These are phyloP conservation scores for Conticribra weissflogii DNA, from an alignment of 108 stramenopile species.

Conservation along the genomic window DNA sequence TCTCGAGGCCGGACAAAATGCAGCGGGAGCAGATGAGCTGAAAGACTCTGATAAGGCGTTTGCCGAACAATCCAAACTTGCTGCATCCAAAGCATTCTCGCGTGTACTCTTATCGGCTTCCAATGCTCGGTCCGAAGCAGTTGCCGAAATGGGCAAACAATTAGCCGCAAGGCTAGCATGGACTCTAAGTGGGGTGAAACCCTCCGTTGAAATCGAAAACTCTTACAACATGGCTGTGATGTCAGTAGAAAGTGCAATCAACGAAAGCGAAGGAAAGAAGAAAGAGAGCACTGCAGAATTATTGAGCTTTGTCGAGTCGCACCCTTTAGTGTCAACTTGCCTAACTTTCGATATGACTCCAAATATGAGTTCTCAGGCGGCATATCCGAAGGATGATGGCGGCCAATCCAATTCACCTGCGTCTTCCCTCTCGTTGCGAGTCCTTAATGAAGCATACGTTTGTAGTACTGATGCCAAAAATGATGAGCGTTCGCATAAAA, in stretches of 20 bases:
- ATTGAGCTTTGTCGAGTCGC: slow-evolving; percentile 42
- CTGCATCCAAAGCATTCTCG: slow-evolving; percentile 77
- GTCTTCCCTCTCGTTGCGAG: slow-evolving; percentile 36
- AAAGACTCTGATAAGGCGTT: slow-evolving; percentile 53
- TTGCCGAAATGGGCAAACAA: slow-evolving; percentile 63
- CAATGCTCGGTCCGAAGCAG: slow-evolving; percentile 45
- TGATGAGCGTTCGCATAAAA: slow-evolving; percentile 4
- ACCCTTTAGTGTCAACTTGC: slow-evolving; percentile 78
- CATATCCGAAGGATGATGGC: slow-evolving; percentile 10
- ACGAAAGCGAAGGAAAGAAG: slow-evolving; percentile 16
- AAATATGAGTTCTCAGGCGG: neutral
- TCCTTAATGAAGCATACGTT: slow-evolving; percentile 74
- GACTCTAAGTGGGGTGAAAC: slow-evolving; percentile 61
- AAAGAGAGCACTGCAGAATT: slow-evolving; percentile 28
- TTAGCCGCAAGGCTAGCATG: slow-evolving; percentile 78
- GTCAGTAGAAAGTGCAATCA: slow-evolving; percentile 42
- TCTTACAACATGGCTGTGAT: slow-evolving; percentile 57
- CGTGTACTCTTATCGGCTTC: slow-evolving; percentile 63
- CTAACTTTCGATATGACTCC: slow-evolving; percentile 61
- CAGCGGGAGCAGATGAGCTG: slow-evolving; percentile 16
- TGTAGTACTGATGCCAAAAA: slow-evolving; percentile 35
- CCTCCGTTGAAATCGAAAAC: slow-evolving; percentile 43
- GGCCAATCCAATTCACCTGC: slow-evolving; percentile 7
- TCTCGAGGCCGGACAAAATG: slow-evolving; percentile 29
- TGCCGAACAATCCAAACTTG: slow-evolving; percentile 66